Evolutionary conservation across 1,139 yeast genomes (phyloP).

Genomic region (Yamadazyma atmosphaerica): DNA sequence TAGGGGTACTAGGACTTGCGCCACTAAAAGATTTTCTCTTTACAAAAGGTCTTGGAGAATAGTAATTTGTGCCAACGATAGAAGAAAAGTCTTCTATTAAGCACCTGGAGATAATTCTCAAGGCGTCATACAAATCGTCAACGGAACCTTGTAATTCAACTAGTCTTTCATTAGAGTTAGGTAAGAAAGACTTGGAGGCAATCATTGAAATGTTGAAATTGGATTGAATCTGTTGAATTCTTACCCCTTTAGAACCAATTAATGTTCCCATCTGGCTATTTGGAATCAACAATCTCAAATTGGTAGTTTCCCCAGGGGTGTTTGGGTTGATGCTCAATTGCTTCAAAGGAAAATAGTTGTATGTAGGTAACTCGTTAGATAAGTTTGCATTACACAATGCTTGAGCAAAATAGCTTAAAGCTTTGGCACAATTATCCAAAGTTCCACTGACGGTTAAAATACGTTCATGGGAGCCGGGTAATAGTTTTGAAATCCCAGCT

Average conservation of each 20-base stretch:
- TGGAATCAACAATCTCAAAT: conserved; percentile 73
- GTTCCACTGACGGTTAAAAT: conserved; percentile 81
- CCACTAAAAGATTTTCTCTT: conserved; percentile 16
- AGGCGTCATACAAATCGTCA: conserved; percentile 57
- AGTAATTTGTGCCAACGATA: conserved; percentile 65
- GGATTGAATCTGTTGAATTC: conserved; percentile 81
- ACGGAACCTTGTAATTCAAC: conserved; percentile 88
- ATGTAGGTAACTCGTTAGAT: conserved; percentile 33
- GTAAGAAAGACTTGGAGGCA: conserved; percentile 82
- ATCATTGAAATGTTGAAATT: conserved; percentile 74
- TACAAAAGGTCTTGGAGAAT: conserved; percentile 47
- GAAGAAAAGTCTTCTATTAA: conserved; percentile 71
- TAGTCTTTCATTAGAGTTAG: conserved; percentile 82
- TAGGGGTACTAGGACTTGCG: conserved; percentile 8
- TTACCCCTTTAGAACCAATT: conserved; percentile 81
- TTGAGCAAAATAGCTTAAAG: conserved; percentile 70
- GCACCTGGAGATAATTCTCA: conserved; percentile 68
- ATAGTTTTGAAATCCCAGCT: conserved; percentile 85
- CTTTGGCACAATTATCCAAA: conserved; percentile 71
- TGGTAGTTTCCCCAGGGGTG: conserved; percentile 53
- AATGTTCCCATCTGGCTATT: conserved; percentile 90
- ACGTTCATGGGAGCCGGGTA: conserved; percentile 81
- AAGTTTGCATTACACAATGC: conserved; percentile 48
- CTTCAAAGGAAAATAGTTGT: conserved; percentile 59
- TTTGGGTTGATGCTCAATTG: conserved; percentile 54